A percentile compares a stretch with the other conserved stretches of the same genome.
Evolutionary conservation across 352 stramenopile genomes (phyloP).

Genomic region (Phytophthora gonapodyides): DNA sequence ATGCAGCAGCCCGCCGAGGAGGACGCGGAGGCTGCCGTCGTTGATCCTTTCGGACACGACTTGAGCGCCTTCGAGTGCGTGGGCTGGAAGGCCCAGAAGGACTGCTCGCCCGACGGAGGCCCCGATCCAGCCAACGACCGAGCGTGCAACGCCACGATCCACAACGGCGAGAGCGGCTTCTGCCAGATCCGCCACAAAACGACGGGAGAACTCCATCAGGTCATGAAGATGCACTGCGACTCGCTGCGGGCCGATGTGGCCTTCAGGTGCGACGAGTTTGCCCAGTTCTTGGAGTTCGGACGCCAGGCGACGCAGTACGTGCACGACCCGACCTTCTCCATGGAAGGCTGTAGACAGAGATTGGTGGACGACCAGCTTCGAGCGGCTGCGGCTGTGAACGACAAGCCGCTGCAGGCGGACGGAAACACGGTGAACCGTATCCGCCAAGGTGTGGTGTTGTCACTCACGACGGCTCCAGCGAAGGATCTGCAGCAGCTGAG

Average conservation of each 20-base stretch:
- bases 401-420: constrained; percentile 8
- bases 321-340: constrained; percentile 48
- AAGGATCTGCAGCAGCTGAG: constrained; percentile 13
- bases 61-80: constrained; percentile 55
- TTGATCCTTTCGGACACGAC: constrained; percentile 16
- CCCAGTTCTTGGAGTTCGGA: constrained; percentile 45
- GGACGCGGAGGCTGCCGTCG: background rate
- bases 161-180: constrained; percentile 49
- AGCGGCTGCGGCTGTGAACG: constrained; percentile 4
- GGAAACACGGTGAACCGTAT: constrained; percentile 24
- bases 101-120: constrained; percentile 47
- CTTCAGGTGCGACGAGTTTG: constrained; percentile 54
- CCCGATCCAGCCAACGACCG: constrained; percentile 38
- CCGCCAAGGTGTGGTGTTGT: constrained; percentile 18
- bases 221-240: constrained; percentile 70
- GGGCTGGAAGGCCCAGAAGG: constrained; percentile 47
- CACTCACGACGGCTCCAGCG: background rate
- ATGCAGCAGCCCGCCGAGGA: constrained; percentile 22
- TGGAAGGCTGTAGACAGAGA: constrained; percentile 30
- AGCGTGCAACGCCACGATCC: constrained; percentile 44
- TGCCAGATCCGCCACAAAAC: constrained; percentile 49
- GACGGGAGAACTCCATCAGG: constrained; percentile 34
- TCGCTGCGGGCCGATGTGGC: constrained; percentile 46
- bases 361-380: constrained; percentile 39
- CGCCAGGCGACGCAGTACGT: constrained; percentile 44